A percentile compares a stretch with the other conserved stretches of the same genome.
These are phyloP conservation scores for Rhizophagus sp. DNA, from an alignment of 192 early-diverging fungal genomes.

Conservation along the genomic window DNA sequence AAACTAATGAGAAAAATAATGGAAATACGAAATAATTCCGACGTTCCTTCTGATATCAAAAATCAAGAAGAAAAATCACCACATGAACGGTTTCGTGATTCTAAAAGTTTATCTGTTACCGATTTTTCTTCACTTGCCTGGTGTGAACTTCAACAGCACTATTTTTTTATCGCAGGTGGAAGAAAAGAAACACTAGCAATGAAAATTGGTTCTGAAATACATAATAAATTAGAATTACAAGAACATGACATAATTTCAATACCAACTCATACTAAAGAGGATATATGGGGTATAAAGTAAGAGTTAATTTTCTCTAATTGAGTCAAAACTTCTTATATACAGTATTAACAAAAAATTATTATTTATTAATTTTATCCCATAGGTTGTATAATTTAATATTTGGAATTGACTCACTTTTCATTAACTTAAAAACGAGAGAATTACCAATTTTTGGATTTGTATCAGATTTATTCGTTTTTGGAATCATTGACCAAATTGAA, in stretches of 20 bases:
- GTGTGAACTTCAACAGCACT: conserved; percentile 25
- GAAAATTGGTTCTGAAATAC: conserved; percentile 11
- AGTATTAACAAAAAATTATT: neutral
- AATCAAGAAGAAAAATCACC: conserved; percentile 14
- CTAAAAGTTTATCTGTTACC: conserved; percentile 17
- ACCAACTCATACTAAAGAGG: neutral
- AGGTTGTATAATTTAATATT: conserved; percentile 12
- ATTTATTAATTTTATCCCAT: neutral
- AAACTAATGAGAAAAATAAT: neutral
- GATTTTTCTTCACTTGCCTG: conserved; percentile 19
- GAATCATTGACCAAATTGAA: conserved; percentile 23
- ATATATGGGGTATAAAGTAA: conserved; percentile 20
- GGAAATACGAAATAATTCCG: neutral
- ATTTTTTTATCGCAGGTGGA: neutral
- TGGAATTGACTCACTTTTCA: neutral
- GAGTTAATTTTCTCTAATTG: neutral
- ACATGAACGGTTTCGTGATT: neutral
- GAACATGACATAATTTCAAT: conserved; percentile 10
- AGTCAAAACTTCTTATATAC: neutral
- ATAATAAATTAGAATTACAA: conserved; percentile 11
- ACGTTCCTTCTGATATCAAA: neutral
- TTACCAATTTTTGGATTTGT: conserved; percentile 29
- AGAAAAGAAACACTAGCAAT: conserved; percentile 8
- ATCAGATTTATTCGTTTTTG: conserved; percentile 9
- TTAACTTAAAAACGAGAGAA: conserved; percentile 4